Conservation (phyloP, 2,329 filamentous ascomycete species). For the Verticillium dahliae region DNA sequence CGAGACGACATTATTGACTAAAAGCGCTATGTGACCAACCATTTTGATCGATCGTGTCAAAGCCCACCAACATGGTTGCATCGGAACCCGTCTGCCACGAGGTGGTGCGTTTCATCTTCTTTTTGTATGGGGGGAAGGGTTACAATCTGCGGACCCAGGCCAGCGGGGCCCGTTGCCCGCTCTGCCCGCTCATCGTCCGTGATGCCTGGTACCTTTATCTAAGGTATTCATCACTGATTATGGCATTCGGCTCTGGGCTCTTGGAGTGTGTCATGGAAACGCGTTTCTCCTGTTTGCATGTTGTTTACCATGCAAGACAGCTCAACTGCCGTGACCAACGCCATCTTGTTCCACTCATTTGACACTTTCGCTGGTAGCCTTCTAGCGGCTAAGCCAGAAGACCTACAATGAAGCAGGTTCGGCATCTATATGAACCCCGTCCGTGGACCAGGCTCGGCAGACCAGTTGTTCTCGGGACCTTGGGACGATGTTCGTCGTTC, state of each 20-base stretch:
- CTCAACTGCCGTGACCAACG: background rate
- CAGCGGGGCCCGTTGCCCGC: background rate
- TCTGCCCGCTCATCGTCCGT: background rate
- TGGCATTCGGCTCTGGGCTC: too few relatives aligned
- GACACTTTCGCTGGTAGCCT: background rate
- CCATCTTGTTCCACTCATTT: background rate
- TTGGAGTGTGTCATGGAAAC: too few relatives aligned
- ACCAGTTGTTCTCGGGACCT: background rate
- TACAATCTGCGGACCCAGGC: background rate
- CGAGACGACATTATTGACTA: background rate
- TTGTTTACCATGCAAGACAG: too few relatives aligned
- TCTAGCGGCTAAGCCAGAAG: background rate
- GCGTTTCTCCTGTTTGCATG: too few relatives aligned
- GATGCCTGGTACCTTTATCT: background rate
- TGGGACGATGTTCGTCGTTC: too few relatives aligned
- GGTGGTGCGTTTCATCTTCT: conserved; percentile 11
- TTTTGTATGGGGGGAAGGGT: background rate
- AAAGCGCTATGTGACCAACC: background rate
- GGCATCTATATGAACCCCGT: background rate
- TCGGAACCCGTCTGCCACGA: conserved; percentile 8
- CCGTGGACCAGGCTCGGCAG: too few relatives aligned
- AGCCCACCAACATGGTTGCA: background rate
- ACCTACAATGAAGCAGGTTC: background rate
- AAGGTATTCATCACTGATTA: background rate
- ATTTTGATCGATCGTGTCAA: background rate